A percentile compares a stretch with the other conserved stretches of the same genome.
Evolutionary conservation across 2,329 filamentous ascomycete species (phyloP).

Genomic region (Ophiostoma ulmi): DNA sequence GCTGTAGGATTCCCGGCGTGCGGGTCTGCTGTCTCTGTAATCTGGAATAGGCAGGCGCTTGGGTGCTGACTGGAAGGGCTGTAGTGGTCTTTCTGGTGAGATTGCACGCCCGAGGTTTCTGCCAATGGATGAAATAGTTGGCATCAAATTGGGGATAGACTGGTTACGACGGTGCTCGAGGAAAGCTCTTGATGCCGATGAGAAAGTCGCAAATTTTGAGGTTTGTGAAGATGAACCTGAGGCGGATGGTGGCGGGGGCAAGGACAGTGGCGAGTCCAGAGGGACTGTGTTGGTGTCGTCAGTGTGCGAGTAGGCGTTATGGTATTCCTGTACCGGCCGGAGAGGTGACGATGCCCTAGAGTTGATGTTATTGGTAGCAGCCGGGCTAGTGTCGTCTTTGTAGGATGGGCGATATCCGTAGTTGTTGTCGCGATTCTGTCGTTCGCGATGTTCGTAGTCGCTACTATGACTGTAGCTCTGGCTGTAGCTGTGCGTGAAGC

Average conservation of each 20-base stretch:
- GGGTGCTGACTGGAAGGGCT: conserved; percentile 6
- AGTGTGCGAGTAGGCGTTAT: conserved; percentile 33
- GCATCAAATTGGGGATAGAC: conserved; percentile 37
- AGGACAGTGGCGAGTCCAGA: conserved; percentile 5
- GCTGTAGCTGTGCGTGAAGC: background rate
- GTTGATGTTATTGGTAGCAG: conserved; percentile 15
- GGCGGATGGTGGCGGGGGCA: conserved; percentile 17
- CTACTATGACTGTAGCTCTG: conserved; percentile 21
- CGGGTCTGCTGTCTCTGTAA: conserved; percentile 27
- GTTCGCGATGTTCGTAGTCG: background rate
- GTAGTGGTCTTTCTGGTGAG: conserved; percentile 25
- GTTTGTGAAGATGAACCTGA: conserved; percentile 17
- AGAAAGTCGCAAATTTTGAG: conserved; percentile 23
- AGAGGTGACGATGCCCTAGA: conserved; percentile 13
- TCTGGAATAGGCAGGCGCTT: conserved; percentile 20
- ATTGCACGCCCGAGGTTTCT: conserved; percentile 27
- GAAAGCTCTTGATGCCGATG: conserved; percentile 27
- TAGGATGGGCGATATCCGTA: conserved; percentile 18
- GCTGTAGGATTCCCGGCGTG: conserved; percentile 2
- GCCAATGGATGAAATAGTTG: conserved; percentile 27
- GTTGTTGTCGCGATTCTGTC: conserved; percentile 21
- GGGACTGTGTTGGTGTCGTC: conserved; percentile 26
- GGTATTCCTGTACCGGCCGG: conserved; percentile 34
- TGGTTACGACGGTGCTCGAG: conserved; percentile 35
- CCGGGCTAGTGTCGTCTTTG: conserved; percentile 21